phyloP scores from a whole-genome alignment of 2,329 filamentous ascomycete species.

The Fusarium odoratissimum region DNA sequence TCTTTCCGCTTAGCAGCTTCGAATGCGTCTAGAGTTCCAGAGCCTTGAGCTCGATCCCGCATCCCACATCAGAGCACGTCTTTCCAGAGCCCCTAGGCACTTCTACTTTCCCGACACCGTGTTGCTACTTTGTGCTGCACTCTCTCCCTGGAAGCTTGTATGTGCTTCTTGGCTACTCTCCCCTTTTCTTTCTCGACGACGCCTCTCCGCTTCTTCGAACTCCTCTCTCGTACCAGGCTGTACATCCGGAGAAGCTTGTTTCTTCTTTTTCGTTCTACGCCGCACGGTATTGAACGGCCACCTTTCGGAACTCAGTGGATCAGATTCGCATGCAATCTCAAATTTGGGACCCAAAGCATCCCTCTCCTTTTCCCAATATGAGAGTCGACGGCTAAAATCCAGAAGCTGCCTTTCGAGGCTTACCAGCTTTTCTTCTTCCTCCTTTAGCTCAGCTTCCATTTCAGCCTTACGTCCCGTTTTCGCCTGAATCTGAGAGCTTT shows the following conservation, averaged over 20 bases:
- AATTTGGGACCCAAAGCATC: too few relatives aligned
- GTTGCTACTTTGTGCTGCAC: too few relatives aligned
- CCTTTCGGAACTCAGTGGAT: accelerated
- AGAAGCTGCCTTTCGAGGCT: background rate
- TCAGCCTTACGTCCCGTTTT: too few relatives aligned
- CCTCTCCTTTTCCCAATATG: background rate
- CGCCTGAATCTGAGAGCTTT: background rate
- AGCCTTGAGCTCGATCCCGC: too few relatives aligned
- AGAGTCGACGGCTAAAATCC: background rate
- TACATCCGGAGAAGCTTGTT: too few relatives aligned
- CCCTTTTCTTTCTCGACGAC: accelerated
- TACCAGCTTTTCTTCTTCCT: background rate
- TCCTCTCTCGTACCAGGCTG: too few relatives aligned
- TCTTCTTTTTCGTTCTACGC: background rate
- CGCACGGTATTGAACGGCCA: too few relatives aligned
- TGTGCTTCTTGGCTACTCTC: accelerated
- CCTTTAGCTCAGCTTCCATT: background rate
- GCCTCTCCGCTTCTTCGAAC: background rate
- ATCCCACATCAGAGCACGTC: background rate
- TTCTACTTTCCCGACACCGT: background rate
- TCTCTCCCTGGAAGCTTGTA: background rate
- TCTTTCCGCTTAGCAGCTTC: too few relatives aligned
- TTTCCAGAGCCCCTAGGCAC: too few relatives aligned
- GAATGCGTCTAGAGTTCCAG: too few relatives aligned
- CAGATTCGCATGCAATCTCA: too few relatives aligned